phyloP scores from a whole-genome alignment of 352 stramenopile species.

The Phytophthora macrochlamydospora region DNA sequence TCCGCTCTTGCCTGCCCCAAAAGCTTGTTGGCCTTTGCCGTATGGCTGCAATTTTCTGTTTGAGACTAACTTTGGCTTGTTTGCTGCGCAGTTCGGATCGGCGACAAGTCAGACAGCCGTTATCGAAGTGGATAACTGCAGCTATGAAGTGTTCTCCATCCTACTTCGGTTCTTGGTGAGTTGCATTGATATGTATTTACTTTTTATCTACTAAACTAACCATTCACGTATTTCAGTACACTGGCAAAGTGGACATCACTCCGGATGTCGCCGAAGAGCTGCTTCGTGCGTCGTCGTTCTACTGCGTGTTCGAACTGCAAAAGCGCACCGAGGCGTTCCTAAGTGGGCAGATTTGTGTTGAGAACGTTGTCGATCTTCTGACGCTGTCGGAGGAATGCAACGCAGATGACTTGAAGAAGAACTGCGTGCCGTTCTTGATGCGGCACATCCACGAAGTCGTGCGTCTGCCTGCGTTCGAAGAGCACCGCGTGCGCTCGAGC shows the following conservation, averaged over 20 bases:
- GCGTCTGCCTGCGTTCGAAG: constrained; percentile 68
- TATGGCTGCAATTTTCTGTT: background rate
- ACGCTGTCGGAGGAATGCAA: constrained; percentile 80
- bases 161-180: constrained; percentile 84
- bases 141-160: constrained; percentile 86
- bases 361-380: constrained; percentile 83
- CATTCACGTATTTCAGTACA: constrained; percentile 65
- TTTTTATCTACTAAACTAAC: constrained; percentile 11
- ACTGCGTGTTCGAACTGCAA: constrained; percentile 85
- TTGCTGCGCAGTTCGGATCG: constrained; percentile 69
- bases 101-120: constrained; percentile 82
- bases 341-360: constrained; percentile 76
- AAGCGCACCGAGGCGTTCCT: constrained; percentile 86
- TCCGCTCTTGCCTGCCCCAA: constrained; percentile 18
- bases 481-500: constrained; percentile 80
- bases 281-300: constrained; percentile 77
- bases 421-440: constrained; percentile 87
- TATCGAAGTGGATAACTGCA: constrained; percentile 90
- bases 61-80: constrained; percentile 1
- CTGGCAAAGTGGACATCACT: constrained; percentile 85
- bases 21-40: background rate
- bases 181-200: constrained; percentile 2
- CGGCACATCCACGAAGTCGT: constrained; percentile 88
- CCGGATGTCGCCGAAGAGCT: constrained; percentile 83
- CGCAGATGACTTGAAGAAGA: constrained; percentile 83